phyloP scores from a whole-genome alignment of 805 yeast genomes.

The Scheffersomyces amazonensis region DNA sequence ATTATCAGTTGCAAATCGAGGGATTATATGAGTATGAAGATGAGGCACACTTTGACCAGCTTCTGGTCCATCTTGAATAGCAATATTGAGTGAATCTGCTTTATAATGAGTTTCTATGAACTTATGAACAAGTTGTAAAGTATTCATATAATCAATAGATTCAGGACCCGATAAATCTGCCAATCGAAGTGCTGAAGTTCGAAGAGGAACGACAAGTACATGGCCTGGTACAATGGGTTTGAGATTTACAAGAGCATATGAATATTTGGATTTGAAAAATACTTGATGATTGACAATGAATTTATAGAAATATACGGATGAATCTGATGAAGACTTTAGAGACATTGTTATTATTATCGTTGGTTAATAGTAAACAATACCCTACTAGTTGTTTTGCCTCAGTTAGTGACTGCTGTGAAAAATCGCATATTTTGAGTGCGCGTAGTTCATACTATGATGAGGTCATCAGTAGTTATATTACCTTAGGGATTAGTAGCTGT shows the following conservation, averaged over 20 bases:
- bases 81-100: conserved; percentile 83
- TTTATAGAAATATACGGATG: conserved; percentile 44
- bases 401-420: too few species aligned
- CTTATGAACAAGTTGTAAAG: conserved; percentile 67
- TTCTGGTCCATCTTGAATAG: conserved; percentile 94
- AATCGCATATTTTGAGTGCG: too few species aligned
- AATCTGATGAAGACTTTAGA: too few species aligned
- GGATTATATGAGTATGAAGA: conserved; percentile 90
- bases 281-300: conserved; percentile 59
- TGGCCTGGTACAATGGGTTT: conserved; percentile 96
- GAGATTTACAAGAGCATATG: conserved; percentile 85
- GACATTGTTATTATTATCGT: too few species aligned
- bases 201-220: conserved; percentile 80
- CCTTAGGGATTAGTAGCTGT: too few species aligned
- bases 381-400: too few species aligned
- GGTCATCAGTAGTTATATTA: too few species aligned
- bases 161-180: conserved; percentile 73
- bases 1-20: conserved; percentile 62
- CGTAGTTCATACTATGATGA: too few species aligned
- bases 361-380: too few species aligned
- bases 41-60: conserved; percentile 98
- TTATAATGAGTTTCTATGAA: conserved; percentile 65
- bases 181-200: conserved; percentile 58
- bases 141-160: conserved; percentile 68
- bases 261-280: conserved; percentile 53